Base-by-base conservation (phyloP, 768 basidiomycete genomes). In the Kwoniella shandongensis region DNA sequence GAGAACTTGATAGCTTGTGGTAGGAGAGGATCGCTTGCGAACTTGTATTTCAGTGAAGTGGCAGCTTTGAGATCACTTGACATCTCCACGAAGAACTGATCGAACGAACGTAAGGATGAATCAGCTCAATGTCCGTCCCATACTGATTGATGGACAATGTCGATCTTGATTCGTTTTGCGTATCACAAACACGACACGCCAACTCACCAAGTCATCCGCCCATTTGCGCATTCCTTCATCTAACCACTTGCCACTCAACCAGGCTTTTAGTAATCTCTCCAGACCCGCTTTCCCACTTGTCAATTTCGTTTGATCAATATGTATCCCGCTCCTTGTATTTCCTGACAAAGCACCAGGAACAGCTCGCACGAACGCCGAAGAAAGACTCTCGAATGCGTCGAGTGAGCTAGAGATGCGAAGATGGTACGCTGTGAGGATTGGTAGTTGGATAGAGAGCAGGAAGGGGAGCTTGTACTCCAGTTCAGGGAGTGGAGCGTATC, bases 81-180 rank as follows among this genome's bases (percentile, higher is more conserved):
- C 29, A 99, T 77, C 73, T 96, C 89, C 15, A 99, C 79, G 80
- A 94, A 97, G 78, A 91, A 92, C 92, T 96, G 67, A n/a, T n/a
- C n/a, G n/a, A n/a, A 25, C 17, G 39, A 13, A 18, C 12, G 15
- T 27, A 18, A 26, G 7, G 32, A 32, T 13, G 13, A 13, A 25
- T 45, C 30, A 54, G 32, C 30, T 44, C 3, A 12, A 12, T 6
- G 10, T 36, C 3, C 15, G 26, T 6, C 3, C 35, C 26, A 2
- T 23, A 12, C 18, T 10, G 18, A 1, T 1, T 20, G 18, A n/a
- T 18, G 5, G 2, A 18, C 22, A 36, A n/a, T 25, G 48, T n/a
- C 26, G 27, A 55, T 22, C 11, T 15, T 26, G 11, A 23, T 54
- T 17, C 30, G 10, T n/a, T n/a, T n/a, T n/a, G n/a, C n/a, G 2